Evolutionary conservation across 352 stramenopile species (phyloP), one percentile per base, ranked within the genome.

Genomic region (Phytophthora ohioensis): DNA sequence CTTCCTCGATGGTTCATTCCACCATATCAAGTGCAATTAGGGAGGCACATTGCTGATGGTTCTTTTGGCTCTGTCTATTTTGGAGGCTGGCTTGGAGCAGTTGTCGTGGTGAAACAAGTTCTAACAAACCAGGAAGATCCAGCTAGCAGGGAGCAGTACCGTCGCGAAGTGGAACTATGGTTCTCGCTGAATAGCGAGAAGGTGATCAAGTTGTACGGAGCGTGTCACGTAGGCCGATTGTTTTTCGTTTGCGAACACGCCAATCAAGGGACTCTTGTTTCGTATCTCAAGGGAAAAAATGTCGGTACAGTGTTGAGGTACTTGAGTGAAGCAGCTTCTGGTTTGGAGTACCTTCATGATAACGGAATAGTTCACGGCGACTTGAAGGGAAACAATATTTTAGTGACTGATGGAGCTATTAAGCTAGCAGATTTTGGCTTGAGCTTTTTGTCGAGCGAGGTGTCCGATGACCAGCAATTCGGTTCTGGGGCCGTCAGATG

Each of bases 371-470:
- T 46, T 11, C 41, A 46, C 4, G 41, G 41, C 13, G 41, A 46
- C 15, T n/a, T 46, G 13, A 46, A 46, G 21, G 41, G 41, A 13
- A 46, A 46, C 4, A 46, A 46, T 3, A 46, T 46, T 46, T 4
- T 46, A 46, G 10, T 46, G 13, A 58, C 45, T 21, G 53, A 69
- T 51, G 41, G 41, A 8, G 13, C 3, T 21, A 21, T 46, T 46
- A 69, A 69, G 31, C 21, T 58, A 35, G 62, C 53, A 13, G 62
- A 69, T 39, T 64, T 69, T 5, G 62, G 62, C 5, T 64, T 69
- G 32, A 69, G 62, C n/a, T 53, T 45, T 43, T 15, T 1, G 15
- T 12, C 7, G 35, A 64, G 21, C 27, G 53, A 27, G 46, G 34
- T 32, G 52, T 27, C 21, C 1, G 21, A 27, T 2, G 21, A 27